phyloP scores from a whole-genome alignment of 768 basidiomycete species.

The Amanita rubescens region DNA sequence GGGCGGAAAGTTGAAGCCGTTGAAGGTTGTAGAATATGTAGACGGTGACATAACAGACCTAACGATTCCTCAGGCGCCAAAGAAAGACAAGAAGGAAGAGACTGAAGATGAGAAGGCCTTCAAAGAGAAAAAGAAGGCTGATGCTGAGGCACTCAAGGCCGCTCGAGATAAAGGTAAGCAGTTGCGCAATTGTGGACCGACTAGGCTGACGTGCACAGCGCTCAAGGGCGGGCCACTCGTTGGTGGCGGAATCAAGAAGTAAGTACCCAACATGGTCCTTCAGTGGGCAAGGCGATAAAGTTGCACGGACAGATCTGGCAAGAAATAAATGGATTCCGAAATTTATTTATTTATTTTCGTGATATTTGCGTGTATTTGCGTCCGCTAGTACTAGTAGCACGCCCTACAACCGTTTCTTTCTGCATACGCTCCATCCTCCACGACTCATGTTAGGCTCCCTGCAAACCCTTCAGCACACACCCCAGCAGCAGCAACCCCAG shows the following conservation, averaged over 20 bases:
- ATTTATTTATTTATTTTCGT: constrained; percentile 7
- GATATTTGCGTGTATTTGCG: constrained; percentile 36
- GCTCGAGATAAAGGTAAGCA: constrained; percentile 63
- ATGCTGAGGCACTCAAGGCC: constrained; percentile 64
- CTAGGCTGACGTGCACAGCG: constrained; percentile 27
- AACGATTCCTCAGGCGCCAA: constrained; percentile 52
- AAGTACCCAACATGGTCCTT: constrained; percentile 21
- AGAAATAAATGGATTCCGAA: constrained; percentile 41
- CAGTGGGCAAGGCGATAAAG: background rate
- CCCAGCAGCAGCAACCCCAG: constrained; percentile 53
- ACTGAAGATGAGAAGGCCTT: constrained; percentile 65
- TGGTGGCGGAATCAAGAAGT: constrained; percentile 84
- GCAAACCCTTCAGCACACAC: constrained; percentile 53
- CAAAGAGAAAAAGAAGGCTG: constrained; percentile 72
- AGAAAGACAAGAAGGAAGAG: constrained; percentile 72
- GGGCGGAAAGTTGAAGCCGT: constrained; percentile 82
- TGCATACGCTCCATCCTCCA: constrained; percentile 26
- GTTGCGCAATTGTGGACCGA: constrained; percentile 1
- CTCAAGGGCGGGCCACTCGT: constrained; percentile 62
- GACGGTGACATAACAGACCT: background rate
- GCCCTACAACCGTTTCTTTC: constrained; percentile 7
- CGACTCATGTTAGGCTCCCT: constrained; percentile 74
- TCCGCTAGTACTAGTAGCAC: background rate
- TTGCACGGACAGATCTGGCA: constrained; percentile 46
- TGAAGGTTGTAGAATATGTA: constrained; percentile 52